Percentiles rank a stretch among this genome's conserved stretches.
phyloP scores from a whole-genome alignment of 176 grass and related monocot species.

The Raddia distichophylla region DNA sequence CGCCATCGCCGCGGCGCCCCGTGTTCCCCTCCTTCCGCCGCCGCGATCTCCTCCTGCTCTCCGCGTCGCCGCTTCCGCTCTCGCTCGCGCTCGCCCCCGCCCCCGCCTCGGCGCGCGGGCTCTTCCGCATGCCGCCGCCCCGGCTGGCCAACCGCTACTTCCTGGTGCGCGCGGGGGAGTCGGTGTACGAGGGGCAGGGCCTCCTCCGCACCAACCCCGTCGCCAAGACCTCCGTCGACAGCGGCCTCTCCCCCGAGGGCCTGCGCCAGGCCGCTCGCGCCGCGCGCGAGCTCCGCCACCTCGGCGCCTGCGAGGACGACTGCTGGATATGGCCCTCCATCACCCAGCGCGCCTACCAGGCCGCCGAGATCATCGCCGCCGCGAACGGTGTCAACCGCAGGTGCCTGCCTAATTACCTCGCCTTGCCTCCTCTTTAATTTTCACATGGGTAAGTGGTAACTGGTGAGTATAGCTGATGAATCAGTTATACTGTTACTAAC shows the following conservation, averaged over 20 bases:
- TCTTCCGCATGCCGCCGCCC: conserved; percentile 89
- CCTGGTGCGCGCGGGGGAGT: conserved; percentile 89
- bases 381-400: conserved; percentile 70
- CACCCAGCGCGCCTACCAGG: conserved; percentile 91
- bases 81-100: conserved; percentile 29
- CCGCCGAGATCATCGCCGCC: conserved; percentile 87
- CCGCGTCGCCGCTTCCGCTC: conserved; percentile 40
- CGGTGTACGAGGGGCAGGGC: conserved; percentile 74
- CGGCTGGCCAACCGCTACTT: conserved; percentile 84
- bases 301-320: conserved; percentile 86
- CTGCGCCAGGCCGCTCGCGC: conserved; percentile 69
- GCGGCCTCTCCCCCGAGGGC: conserved; percentile 72
- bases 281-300: conserved; percentile 74
- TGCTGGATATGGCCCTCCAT: conserved; percentile 99
- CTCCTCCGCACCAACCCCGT: conserved; percentile 85
- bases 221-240: conserved; percentile 90
- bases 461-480: neutral
- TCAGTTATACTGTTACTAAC: conserved; percentile 3
- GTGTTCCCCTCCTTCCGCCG: conserved; percentile 18
- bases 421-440: neutral
- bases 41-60: conserved; percentile 57
- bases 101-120: conserved; percentile 62
- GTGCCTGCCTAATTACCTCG: conserved; percentile 28
- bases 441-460: neutral
- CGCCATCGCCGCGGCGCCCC: neutral